Evolutionary conservation across 1,284 basidiomycete genomes (phyloP).

Genomic region (Neonothopanus nambi): DNA sequence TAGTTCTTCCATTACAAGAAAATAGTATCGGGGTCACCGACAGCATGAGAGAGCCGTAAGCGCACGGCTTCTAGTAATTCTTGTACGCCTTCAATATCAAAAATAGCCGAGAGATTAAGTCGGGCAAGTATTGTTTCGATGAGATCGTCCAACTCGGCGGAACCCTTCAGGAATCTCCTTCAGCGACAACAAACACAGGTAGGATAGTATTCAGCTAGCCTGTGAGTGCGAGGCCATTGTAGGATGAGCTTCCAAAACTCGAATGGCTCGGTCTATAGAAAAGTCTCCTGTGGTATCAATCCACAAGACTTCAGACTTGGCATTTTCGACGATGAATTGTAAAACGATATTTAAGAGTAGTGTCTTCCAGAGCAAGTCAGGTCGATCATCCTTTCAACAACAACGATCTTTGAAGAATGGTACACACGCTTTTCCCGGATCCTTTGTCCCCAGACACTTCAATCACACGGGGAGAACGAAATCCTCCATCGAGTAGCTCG

Average conservation of each 20-base stretch:
- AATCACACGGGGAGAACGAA: not conserved
- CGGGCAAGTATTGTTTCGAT: conserved; percentile 26
- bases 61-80: conserved; percentile 1
- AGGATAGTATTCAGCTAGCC: too few species aligned
- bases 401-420: not conserved
- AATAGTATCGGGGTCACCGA: not conserved
- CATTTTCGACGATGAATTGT: conserved; percentile 43
- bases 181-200: too few species aligned
- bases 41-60: too few species aligned
- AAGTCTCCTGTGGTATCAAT: conserved; percentile 73
- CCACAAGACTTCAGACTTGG: conserved; percentile 53
- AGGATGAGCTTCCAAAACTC: conserved; percentile 38
- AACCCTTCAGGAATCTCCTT: not conserved
- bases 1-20: not conserved
- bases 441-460: conserved; percentile 11
- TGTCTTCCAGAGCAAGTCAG: conserved; percentile 35
- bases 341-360: conserved; percentile 60
- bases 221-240: not conserved
- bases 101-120: conserved; percentile 25
- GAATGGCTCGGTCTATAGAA: conserved; percentile 46
- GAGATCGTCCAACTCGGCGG: too few species aligned
- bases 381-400: not conserved
- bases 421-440: conserved; percentile 11
- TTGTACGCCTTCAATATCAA: conserved; percentile 10
- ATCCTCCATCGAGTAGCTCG: conserved; percentile 2